Conservation (phyloP, 179 eudicot genomes). For the Spergularia azorica region DNA sequence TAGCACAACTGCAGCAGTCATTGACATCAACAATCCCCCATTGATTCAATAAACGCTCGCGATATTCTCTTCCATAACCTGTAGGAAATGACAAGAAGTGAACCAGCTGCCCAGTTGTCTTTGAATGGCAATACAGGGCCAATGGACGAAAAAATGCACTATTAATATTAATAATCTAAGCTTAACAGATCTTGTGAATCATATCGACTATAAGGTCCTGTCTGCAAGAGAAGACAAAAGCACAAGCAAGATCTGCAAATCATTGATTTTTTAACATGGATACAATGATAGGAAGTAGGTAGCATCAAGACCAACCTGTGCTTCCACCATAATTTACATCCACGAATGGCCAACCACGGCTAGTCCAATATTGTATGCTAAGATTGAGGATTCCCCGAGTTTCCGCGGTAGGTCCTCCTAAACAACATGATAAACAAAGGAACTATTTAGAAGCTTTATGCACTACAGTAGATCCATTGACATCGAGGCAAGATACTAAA, state of each 20-base stretch:
- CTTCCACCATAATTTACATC: conserved; percentile 99
- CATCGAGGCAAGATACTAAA: neutral
- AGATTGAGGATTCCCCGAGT: conserved; percentile 79
- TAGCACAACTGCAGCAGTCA: conserved; percentile 97
- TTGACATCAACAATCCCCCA: conserved; percentile 93
- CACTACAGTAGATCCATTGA: neutral
- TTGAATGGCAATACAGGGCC: neutral
- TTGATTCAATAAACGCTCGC: conserved; percentile 69
- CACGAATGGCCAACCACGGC: conserved; percentile 97
- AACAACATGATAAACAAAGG: neutral
- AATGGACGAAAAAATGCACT: neutral
- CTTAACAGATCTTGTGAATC: neutral
- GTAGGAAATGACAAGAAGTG: conserved; percentile 22
- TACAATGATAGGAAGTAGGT: neutral
- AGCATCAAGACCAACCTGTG: conserved; percentile 54
- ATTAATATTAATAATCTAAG: neutral
- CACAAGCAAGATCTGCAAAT: neutral
- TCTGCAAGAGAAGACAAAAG: conserved; percentile 4
- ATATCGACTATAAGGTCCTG: neutral
- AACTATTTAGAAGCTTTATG: conserved; percentile 4
- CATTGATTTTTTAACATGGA: neutral
- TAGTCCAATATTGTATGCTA: conserved; percentile 92
- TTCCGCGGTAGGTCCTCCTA: conserved; percentile 97
- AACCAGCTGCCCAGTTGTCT: neutral
- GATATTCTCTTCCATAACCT: conserved; percentile 95